Conservation (phyloP, 2,329 filamentous ascomycete genomes). For the Moelleriella libera region DNA sequence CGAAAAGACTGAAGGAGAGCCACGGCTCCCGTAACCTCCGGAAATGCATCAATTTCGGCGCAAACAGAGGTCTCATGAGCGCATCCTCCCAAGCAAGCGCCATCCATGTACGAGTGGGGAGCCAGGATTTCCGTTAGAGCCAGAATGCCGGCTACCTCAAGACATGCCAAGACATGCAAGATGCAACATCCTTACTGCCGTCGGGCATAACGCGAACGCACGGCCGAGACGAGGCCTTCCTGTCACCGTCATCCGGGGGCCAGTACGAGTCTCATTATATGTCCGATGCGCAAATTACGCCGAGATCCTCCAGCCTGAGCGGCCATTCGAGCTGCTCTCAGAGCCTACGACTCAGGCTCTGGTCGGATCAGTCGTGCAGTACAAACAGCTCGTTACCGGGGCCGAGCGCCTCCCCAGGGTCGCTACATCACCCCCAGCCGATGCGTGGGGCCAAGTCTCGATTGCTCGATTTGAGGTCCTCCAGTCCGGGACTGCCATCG, state of each 20-base stretch:
- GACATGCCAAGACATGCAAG: background rate
- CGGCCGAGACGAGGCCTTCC: background rate
- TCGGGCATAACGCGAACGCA: background rate
- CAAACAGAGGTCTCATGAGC: background rate
- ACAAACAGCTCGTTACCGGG: slow-evolving; percentile 3
- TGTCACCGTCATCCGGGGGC: background rate
- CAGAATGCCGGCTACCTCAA: slow-evolving; percentile 5
- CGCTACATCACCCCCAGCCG: slow-evolving; percentile 12
- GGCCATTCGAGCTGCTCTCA: slow-evolving; percentile 2
- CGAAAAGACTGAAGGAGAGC: slow-evolving; percentile 2
- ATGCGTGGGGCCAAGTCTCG: slow-evolving; percentile 2
- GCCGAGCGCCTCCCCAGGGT: background rate
- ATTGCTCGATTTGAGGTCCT: slow-evolving; percentile 2
- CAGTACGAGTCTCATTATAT: background rate
- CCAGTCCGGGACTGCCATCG: background rate
- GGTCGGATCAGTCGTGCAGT: slow-evolving; percentile 4
- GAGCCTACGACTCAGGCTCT: slow-evolving; percentile 1
- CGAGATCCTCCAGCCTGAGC: slow-evolving; percentile 3
- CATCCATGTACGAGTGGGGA: slow-evolving; percentile 15
- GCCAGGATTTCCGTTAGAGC: slow-evolving; percentile 15
- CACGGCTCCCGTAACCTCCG: background rate
- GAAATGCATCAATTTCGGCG: background rate
- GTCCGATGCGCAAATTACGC: background rate
- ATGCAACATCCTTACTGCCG: background rate
- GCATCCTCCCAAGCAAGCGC: background rate